Evolutionary conservation across 257 asterid species (phyloP).

Genomic region (Knoxia roxburghii): DNA sequence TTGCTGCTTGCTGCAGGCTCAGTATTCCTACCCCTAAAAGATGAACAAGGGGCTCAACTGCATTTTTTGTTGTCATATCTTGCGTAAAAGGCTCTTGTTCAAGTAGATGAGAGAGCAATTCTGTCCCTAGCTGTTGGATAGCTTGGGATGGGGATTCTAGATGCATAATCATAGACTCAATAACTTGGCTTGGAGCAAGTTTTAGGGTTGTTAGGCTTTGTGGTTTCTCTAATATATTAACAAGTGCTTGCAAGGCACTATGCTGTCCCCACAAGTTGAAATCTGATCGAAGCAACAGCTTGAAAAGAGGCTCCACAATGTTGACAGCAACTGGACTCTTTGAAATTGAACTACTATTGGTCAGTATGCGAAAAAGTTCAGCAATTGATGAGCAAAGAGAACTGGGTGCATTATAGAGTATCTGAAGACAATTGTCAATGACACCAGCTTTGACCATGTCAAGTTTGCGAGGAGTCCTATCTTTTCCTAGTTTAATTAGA

Average conservation of each 20-base stretch:
- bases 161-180: constrained; percentile 65
- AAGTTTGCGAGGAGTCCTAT: constrained; percentile 77
- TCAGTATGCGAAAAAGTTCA: constrained; percentile 83
- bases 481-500: constrained; percentile 79
- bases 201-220: constrained; percentile 57
- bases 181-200: constrained; percentile 70
- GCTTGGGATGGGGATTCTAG: constrained; percentile 81
- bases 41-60: constrained; percentile 78
- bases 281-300: constrained; percentile 61
- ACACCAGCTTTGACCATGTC: constrained; percentile 86
- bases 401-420: constrained; percentile 64
- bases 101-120: constrained; percentile 71
- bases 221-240: constrained; percentile 86
- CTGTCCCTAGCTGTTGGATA: constrained; percentile 82
- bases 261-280: constrained; percentile 81
- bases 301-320: constrained; percentile 75
- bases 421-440: constrained; percentile 67
- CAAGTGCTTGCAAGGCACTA: constrained; percentile 85
- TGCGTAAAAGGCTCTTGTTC: constrained; percentile 78
- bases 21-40: constrained; percentile 71
- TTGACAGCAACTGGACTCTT: constrained; percentile 57
- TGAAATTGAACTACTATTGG: constrained; percentile 76
- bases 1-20: constrained; percentile 71
- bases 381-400: constrained; percentile 69
- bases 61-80: constrained; percentile 68